These are phyloP conservation scores for Verticillium nonalfalfae DNA, from an alignment of 2,329 filamentous ascomycete species.

Conservation along the genomic window DNA sequence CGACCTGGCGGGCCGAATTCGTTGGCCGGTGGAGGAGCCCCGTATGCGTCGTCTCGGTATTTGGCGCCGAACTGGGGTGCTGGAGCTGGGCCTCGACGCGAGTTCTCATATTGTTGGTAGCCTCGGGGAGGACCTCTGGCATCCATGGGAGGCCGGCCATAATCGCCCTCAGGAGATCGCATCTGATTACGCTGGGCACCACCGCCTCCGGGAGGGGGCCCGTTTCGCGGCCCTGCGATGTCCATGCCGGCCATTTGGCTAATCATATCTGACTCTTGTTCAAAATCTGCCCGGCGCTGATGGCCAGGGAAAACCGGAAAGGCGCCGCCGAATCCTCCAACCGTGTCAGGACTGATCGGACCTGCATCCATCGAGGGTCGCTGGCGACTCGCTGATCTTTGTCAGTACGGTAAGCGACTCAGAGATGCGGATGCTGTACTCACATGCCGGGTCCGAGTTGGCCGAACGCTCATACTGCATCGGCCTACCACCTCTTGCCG, in stretches of 20 bases:
- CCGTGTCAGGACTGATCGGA: slow-evolving; percentile 19
- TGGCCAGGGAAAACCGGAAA: slow-evolving; percentile 37
- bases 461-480: slow-evolving; percentile 29
- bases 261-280: slow-evolving; percentile 33
- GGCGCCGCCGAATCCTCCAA: slow-evolving; percentile 20
- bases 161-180: slow-evolving; percentile 21
- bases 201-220: slow-evolving; percentile 12
- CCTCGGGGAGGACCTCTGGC: slow-evolving; percentile 28
- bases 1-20: slow-evolving; percentile 46
- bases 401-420: background rate
- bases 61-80: slow-evolving; percentile 25
- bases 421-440: slow-evolving; percentile 11
- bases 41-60: slow-evolving; percentile 29
- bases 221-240: slow-evolving; percentile 19
- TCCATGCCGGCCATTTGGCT: slow-evolving; percentile 34
- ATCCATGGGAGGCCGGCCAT: slow-evolving; percentile 25
- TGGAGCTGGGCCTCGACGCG: slow-evolving; percentile 15
- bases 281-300: slow-evolving; percentile 28
- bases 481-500: slow-evolving; percentile 31
- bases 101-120: slow-evolving; percentile 23
- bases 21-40: slow-evolving; percentile 25
- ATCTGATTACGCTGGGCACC: slow-evolving; percentile 19
- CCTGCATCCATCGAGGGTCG: slow-evolving; percentile 21
- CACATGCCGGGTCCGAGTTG: slow-evolving; percentile 34
- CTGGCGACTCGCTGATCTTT: slow-evolving; percentile 17